phyloP scores from a whole-genome alignment of 2,329 filamentous ascomycete genomes.

The Hypoxylon sp. region DNA sequence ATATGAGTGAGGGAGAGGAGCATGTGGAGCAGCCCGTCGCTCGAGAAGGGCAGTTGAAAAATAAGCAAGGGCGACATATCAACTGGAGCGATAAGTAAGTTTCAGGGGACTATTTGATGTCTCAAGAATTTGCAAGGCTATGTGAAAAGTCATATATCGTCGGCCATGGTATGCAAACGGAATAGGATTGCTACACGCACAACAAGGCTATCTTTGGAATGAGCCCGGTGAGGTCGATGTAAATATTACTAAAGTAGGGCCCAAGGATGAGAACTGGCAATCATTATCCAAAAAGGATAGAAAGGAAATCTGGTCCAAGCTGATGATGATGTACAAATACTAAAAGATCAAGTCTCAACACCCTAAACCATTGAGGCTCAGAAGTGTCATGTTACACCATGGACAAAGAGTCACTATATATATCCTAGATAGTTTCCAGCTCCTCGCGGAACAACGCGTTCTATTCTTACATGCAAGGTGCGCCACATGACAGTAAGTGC shows the following conservation, averaged over 20 bases:
- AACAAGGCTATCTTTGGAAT: not conserved
- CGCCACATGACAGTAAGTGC: too few relatives aligned
- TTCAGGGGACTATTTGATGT: not conserved
- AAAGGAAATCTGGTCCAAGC: not conserved
- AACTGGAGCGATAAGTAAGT: slow-evolving; percentile 57
- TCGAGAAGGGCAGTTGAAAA: slow-evolving; percentile 58
- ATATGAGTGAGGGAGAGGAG: slow-evolving; percentile 58
- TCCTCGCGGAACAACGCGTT: too few relatives aligned
- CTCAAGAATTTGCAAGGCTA: not conserved
- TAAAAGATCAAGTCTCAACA: not conserved
- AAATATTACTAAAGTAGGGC: not conserved
- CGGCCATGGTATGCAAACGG: not conserved
- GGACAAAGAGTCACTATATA: too few relatives aligned
- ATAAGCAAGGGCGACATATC: slow-evolving; percentile 61
- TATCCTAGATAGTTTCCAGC: too few relatives aligned
- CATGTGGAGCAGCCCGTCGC: slow-evolving; percentile 37
- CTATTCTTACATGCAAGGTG: too few relatives aligned
- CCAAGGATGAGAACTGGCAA: not conserved
- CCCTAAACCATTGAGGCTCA: not conserved
- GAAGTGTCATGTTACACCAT: too few relatives aligned
- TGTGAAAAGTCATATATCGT: not conserved
- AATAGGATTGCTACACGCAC: not conserved
- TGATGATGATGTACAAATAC: slow-evolving; percentile 3
- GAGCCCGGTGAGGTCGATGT: not conserved
- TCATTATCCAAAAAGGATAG: not conserved